A percentile compares a stretch with the other conserved stretches of the same genome.
These are phyloP conservation scores for Zygoascus hellenicus DNA, from an alignment of 1,139 yeast genomes.

Conservation along the genomic window DNA sequence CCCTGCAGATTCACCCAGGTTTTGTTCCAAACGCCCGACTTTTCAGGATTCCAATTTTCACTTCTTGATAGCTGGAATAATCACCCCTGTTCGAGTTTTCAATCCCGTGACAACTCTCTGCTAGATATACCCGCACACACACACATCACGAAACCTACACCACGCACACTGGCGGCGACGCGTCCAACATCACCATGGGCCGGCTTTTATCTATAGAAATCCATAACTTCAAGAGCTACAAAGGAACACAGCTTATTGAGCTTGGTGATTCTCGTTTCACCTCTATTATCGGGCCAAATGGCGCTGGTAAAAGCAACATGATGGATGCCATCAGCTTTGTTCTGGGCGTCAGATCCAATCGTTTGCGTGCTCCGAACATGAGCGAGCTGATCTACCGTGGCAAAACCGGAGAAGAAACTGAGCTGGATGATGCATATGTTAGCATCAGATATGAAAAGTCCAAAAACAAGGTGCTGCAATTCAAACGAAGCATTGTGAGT, in stretches of 20 bases:
- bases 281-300: slow-evolving; percentile 95
- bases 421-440: slow-evolving; percentile 57
- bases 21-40: no score
- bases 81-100: no score
- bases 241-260: slow-evolving; percentile 69
- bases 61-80: no score
- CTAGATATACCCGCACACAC: no score
- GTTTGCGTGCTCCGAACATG: slow-evolving; percentile 67
- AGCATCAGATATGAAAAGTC: slow-evolving; percentile 67
- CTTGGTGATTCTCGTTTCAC: slow-evolving; percentile 78
- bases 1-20: no score
- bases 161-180: background rate
- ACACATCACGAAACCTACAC: background rate
- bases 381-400: slow-evolving; percentile 82
- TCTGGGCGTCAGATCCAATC: slow-evolving; percentile 73
- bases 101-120: no score
- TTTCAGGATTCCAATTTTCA: no score
- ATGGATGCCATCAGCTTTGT: slow-evolving; percentile 98
- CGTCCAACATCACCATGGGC: slow-evolving; percentile 22
- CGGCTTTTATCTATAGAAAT: slow-evolving; percentile 37
- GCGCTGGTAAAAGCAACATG: slow-evolving; percentile 95
- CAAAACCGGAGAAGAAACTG: slow-evolving; percentile 34
- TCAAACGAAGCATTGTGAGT: slow-evolving; percentile 20
- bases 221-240: slow-evolving; percentile 84
- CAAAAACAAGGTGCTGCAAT: slow-evolving; percentile 34